Evolutionary conservation across 176 grass and related monocot species (phyloP), one percentile per base, ranked within the genome.

Genomic region (Oryza coarctata): DNA sequence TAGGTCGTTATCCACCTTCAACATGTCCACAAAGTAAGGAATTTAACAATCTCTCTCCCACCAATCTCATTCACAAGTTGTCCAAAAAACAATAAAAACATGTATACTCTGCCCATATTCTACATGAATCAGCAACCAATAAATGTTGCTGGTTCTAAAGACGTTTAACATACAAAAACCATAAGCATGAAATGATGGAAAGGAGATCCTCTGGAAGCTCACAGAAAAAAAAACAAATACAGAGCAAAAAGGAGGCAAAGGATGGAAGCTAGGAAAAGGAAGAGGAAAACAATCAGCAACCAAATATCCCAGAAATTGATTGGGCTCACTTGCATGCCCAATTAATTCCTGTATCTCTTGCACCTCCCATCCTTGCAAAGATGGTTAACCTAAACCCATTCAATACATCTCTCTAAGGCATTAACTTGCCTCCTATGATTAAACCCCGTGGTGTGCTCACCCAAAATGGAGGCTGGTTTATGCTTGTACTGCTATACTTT

Each of bases 231-330:
- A 55, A 35, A 12, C 18, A 7, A 9, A 63, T 20, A 4, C 5
- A 43, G n/a, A 62, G 3, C 18, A 52, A 8, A 28, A 41, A 52
- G 31, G 12, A 17, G 10, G 12, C 47, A 65, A 65, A 28, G n/a
- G 63, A 60, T 44, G 15, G 32, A 44, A 64, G 28, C 55, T 60
- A 3, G 55, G 20, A 55, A 35, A 30, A 6, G 8, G 64, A 45
- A 5, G n/a, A 3, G 29, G 22, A 9, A 14, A 25, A 25, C 13
- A 71, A 40, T n/a, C 66, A 44, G 43, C 87, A 85, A 78, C 83
- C 79, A 90, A 79, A 61, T 41, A 38, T 90, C 62, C n/a, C 83
- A 74, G 88, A 74, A 66, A 83, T 86, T 90, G 73, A 90, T 86
- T 86, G 67, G 23, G 78, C 12, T 78, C 58, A 33, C 65, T 71